Evolutionary conservation across 108 stramenopile genomes (phyloP), one percentile per base, ranked within the genome.

Genomic region (Pseudonitzschia delicatissima): DNA sequence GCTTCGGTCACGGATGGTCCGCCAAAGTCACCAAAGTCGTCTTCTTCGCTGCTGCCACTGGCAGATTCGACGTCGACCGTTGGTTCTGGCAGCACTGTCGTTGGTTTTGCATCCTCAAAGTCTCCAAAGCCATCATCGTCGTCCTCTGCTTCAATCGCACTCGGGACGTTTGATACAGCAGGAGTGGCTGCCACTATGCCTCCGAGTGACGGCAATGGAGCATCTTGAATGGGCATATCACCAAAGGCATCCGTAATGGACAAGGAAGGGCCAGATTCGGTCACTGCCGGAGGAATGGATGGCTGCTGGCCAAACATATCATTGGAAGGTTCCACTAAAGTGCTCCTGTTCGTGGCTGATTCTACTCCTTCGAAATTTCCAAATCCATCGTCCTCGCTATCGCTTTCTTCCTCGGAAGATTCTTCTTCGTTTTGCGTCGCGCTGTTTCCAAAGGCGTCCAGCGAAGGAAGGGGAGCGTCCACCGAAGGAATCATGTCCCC

Each of bases 341-440:
- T 60, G 23, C 5, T 62, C 68, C 33, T 57, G 69, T 53, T 28
- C 15, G 29, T 12, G 15, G 26, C 3, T 15, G 48, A 26, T 25
- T 4, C 27, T n/a, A 35, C 37, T 29, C 33, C 21, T 29, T 25
- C 60, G 8, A 70, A 52, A 12, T 15, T 26, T 47, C 37, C 42
- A 59, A 70, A 70, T 20, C 69, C 67, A 15, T 73, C 42, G 23
- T 67, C 68, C 33, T 62, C 64, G 20, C 47, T 45, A n/a, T 55
- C 34, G 23, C 20, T 31, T 2, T 27, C 67, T 12, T 42, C 23
- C 9, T 21, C 51, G 2, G 25, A 5, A 15, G 31, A 31, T 28
- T 2, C 53, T 27, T 55, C 31, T 28, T 5, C 5, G 31, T 55
- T 33, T 27, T 9, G 8, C 9, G 31, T 55, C 32, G 29, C 32